Evolutionary conservation across 192 early-diverging fungal genomes (phyloP).

Genomic region (Entrophospora sp.): DNA sequence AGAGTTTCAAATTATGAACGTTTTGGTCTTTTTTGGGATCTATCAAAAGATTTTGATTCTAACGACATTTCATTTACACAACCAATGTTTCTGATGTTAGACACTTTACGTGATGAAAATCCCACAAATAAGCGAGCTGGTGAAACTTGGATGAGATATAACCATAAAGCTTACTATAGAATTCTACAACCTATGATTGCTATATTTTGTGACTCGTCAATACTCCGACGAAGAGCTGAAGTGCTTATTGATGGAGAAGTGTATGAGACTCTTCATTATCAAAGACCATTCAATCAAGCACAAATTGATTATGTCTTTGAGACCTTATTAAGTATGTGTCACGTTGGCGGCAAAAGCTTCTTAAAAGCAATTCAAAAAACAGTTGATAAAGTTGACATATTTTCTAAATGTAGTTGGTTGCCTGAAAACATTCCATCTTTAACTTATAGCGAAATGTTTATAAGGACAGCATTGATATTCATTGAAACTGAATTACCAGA

Average conservation of each 20-base stretch:
- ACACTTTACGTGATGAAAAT: constrained; percentile 49
- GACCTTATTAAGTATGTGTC: constrained; percentile 40
- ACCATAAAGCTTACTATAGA: constrained; percentile 49
- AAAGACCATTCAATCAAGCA: constrained; percentile 53
- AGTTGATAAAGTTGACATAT: not conserved
- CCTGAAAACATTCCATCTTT: not conserved
- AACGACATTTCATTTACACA: constrained; percentile 51
- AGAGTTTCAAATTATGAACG: constrained; percentile 42
- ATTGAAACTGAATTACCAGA: constrained; percentile 35
- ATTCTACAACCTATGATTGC: constrained; percentile 52
- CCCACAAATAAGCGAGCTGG: constrained; percentile 48
- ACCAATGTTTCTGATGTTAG: constrained; percentile 72
- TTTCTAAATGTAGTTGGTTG: not conserved
- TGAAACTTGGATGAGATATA: constrained; percentile 63
- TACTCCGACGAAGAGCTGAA: constrained; percentile 18
- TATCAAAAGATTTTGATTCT: constrained; percentile 43
- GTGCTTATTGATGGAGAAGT: constrained; percentile 30
- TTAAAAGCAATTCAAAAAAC: constrained; percentile 39
- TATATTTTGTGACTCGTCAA: constrained; percentile 37
- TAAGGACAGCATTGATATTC: constrained; percentile 21
- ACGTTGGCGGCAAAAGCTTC: constrained; percentile 46
- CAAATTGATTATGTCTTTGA: constrained; percentile 60
- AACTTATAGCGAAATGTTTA: constrained; percentile 4
- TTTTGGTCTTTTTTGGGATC: constrained; percentile 64
- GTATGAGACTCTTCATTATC: constrained; percentile 41